A percentile compares a stretch with the other conserved stretches of the same genome.
These are phyloP conservation scores for Dipodascus albidus DNA, from an alignment of 805 yeast species.

Conservation along the genomic window DNA sequence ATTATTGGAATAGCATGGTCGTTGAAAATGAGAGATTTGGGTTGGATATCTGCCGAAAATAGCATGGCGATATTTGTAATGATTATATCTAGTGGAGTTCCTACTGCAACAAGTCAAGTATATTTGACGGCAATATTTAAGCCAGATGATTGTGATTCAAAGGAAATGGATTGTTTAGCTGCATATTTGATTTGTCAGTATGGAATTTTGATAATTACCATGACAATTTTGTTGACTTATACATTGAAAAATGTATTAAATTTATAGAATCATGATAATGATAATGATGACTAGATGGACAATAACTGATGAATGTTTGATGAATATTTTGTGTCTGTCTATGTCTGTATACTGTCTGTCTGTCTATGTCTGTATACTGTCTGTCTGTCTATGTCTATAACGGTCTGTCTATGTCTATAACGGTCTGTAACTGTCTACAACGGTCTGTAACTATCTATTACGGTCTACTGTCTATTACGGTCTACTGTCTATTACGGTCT, in stretches of 20 bases:
- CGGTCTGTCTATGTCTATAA: too few species aligned
- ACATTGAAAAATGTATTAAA: constrained; percentile 29
- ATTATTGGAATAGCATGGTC: constrained; percentile 63
- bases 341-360: too few species aligned
- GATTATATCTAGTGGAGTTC: constrained; percentile 66
- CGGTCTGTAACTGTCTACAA: too few species aligned
- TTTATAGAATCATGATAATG: constrained; percentile 1
- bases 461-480: too few species aligned
- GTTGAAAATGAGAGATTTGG: constrained; percentile 44
- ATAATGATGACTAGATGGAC: too few species aligned
- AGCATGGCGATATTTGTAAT: constrained; percentile 58
- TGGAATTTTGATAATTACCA: constrained; percentile 47
- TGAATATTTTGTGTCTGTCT: too few species aligned
- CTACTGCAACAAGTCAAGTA: constrained; percentile 83
- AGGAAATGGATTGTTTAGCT: constrained; percentile 76
- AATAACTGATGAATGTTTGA: too few species aligned
- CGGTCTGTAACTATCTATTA: too few species aligned
- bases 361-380: too few species aligned
- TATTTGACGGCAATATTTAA: constrained; percentile 83
- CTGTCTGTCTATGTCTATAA: too few species aligned
- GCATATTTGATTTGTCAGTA: constrained; percentile 67
- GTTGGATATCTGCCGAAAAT: constrained; percentile 51
- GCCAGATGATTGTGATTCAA: constrained; percentile 42
- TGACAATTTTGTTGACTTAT: constrained; percentile 69
- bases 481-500: too few species aligned